Conservation (phyloP, 129 eudicot genomes). For the Deinandra increscens region DNA sequence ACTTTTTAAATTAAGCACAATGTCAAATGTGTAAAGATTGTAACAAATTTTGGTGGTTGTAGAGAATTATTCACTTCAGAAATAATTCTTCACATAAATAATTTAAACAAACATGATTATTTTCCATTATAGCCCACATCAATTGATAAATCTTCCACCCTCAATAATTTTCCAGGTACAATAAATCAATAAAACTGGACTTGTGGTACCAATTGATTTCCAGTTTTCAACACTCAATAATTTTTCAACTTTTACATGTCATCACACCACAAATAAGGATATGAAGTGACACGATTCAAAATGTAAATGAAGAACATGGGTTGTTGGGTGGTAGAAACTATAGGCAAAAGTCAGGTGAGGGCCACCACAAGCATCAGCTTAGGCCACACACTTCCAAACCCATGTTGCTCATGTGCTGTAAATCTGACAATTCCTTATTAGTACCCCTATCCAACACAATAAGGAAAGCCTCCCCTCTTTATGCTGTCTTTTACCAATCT, state of each 20-base stretch:
- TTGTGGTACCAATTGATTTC: neutral
- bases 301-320: slow-evolving; percentile 35
- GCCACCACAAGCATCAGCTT: slow-evolving; percentile 32
- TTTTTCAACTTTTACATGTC: slow-evolving; percentile 17
- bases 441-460: slow-evolving; percentile 25
- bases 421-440: slow-evolving; percentile 35
- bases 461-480: slow-evolving; percentile 28
- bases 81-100: too few species aligned
- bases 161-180: neutral
- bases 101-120: too few species aligned
- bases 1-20: too few species aligned
- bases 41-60: too few species aligned
- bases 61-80: too few species aligned
- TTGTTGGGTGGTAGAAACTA: slow-evolving; percentile 22
- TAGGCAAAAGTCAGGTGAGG: slow-evolving; percentile 22
- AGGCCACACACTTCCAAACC: slow-evolving; percentile 36
- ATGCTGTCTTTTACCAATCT: slow-evolving; percentile 32
- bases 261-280: neutral
- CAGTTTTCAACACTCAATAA: slow-evolving; percentile 10
- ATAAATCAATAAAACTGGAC: slow-evolving; percentile 1
- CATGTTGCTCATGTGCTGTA: slow-evolving; percentile 40
- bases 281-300: slow-evolving; percentile 14
- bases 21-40: too few species aligned
- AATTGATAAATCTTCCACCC: neutral
- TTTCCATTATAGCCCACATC: neutral